Percentiles rank a stretch among this genome's conserved stretches.
Evolutionary conservation across 768 basidiomycete genomes (phyloP).

Genomic region (Trametopsis cervina): DNA sequence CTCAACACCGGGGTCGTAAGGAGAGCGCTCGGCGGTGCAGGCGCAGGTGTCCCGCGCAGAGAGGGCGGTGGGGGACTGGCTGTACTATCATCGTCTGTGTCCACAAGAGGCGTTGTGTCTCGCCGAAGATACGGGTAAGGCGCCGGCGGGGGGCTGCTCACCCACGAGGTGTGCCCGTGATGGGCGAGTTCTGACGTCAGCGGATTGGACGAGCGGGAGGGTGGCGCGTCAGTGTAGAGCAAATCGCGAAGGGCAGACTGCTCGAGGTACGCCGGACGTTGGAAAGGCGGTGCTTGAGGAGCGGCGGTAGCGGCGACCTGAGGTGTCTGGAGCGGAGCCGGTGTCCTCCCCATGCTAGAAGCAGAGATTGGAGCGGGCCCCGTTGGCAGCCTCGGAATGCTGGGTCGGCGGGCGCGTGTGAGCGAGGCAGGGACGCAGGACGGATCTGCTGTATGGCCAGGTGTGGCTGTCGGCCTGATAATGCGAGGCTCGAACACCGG

Average conservation of each 20-base stretch:
- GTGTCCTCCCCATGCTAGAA: slow-evolving; percentile 8
- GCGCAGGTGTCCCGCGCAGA: slow-evolving; percentile 7
- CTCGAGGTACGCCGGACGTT: slow-evolving; percentile 69
- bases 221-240: slow-evolving; percentile 46
- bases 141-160: slow-evolving; percentile 11
- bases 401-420: slow-evolving; percentile 43
- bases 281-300: slow-evolving; percentile 34
- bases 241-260: slow-evolving; percentile 68
- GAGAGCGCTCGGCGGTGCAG: slow-evolving; percentile 6
- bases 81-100: slow-evolving; percentile 65
- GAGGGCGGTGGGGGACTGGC: slow-evolving; percentile 34
- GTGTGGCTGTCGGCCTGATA: slow-evolving; percentile 42
- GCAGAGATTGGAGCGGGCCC: slow-evolving; percentile 2
- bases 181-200: slow-evolving; percentile 4
- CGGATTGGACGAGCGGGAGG: slow-evolving; percentile 27
- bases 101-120: slow-evolving; percentile 25
- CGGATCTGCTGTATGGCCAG: slow-evolving; percentile 30
- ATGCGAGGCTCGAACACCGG: slow-evolving; percentile 45
- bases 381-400: slow-evolving; percentile 24
- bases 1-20: slow-evolving; percentile 30
- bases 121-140: slow-evolving; percentile 22
- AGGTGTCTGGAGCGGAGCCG: slow-evolving; percentile 7
- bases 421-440: slow-evolving; percentile 36
- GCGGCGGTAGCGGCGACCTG: slow-evolving; percentile 7
- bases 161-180: slow-evolving; percentile 6